phyloP scores from a whole-genome alignment of 1,284 basidiomycete species.

The Fomitiporia mediterranea region DNA sequence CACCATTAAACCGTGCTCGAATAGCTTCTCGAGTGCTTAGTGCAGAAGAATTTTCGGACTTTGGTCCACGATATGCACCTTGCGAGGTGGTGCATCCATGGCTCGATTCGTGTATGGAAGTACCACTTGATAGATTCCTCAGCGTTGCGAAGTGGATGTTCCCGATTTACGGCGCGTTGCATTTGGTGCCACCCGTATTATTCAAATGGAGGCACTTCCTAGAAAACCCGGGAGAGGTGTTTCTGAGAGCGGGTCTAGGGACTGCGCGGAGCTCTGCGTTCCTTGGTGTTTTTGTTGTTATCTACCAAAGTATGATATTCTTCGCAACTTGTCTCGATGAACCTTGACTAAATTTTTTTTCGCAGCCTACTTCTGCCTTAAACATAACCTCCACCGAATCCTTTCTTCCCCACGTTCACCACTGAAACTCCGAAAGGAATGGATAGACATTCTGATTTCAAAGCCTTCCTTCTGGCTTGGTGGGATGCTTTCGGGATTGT shows the following conservation, averaged over 20 bases:
- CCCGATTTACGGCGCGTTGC: slow-evolving; percentile 84
- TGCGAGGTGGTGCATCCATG: slow-evolving; percentile 80
- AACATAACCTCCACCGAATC: slow-evolving; percentile 52
- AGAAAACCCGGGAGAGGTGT: slow-evolving; percentile 58
- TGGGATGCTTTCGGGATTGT: slow-evolving; percentile 73
- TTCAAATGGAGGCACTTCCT: slow-evolving; percentile 65
- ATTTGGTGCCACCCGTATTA: slow-evolving; percentile 81
- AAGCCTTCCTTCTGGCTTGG: slow-evolving; percentile 73
- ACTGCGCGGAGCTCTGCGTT: slow-evolving; percentile 87
- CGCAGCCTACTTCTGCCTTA: slow-evolving; percentile 70
- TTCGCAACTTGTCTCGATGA: neutral
- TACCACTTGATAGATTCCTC: slow-evolving; percentile 73
- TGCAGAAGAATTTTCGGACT: slow-evolving; percentile 36
- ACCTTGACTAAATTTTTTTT: slow-evolving; percentile 1
- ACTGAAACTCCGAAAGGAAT: slow-evolving; percentile 41
- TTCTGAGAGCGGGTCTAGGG: slow-evolving; percentile 64
- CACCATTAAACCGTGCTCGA: slow-evolving; percentile 35
- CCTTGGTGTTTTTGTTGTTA: slow-evolving; percentile 79
- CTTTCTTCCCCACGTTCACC: slow-evolving; percentile 37
- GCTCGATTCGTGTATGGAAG: slow-evolving; percentile 62
- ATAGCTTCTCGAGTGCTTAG: slow-evolving; percentile 34
- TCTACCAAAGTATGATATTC: slow-evolving; percentile 69
- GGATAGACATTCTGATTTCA: slow-evolving; percentile 56
- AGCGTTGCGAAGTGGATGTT: slow-evolving; percentile 84
- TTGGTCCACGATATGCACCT: slow-evolving; percentile 54